A percentile compares a stretch with the other conserved stretches of the same genome.
These are phyloP conservation scores for Populus hybrid DNA, from an alignment of 441 rosid genomes.

Conservation along the genomic window DNA sequence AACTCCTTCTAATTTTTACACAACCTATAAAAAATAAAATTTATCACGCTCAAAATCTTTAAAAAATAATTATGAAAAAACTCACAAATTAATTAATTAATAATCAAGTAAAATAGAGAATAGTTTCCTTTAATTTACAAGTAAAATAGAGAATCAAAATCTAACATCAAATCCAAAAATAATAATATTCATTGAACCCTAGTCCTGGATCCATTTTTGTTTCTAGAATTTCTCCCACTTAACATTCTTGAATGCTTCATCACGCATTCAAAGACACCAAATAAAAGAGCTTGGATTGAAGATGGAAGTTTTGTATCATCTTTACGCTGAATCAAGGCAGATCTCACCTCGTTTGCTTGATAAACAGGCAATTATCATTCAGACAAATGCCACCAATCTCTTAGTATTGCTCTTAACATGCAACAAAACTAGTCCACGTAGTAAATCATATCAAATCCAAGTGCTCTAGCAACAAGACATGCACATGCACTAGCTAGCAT, in stretches of 20 bases:
- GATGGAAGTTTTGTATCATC: conserved; percentile 24
- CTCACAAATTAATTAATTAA: background rate
- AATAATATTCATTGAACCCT: too few species aligned
- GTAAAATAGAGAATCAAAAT: background rate
- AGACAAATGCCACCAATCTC: conserved; percentile 5
- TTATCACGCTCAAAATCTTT: background rate
- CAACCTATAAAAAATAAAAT: too few species aligned
- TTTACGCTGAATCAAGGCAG: conserved; percentile 6
- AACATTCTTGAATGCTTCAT: conserved; percentile 7
- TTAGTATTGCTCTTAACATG: background rate
- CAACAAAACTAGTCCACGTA: too few species aligned
- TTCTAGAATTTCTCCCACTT: background rate
- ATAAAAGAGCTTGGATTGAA: conserved; percentile 6
- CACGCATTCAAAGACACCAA: conserved; percentile 4
- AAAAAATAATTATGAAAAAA: too few species aligned
- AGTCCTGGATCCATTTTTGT: too few species aligned
- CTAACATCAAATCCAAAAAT: background rate
- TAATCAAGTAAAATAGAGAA: too few species aligned
- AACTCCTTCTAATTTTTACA: too few species aligned
- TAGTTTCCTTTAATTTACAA: too few species aligned
- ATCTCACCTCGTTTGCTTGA: conserved; percentile 13
- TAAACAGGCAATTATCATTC: conserved; percentile 19
- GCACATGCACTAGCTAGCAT: background rate
- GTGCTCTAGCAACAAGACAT: background rate
- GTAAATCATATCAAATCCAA: too few species aligned